Evolutionary conservation across 1,284 basidiomycete genomes (phyloP), one percentile per base, ranked within the genome.

Genomic region (Golubevia sp.): DNA sequence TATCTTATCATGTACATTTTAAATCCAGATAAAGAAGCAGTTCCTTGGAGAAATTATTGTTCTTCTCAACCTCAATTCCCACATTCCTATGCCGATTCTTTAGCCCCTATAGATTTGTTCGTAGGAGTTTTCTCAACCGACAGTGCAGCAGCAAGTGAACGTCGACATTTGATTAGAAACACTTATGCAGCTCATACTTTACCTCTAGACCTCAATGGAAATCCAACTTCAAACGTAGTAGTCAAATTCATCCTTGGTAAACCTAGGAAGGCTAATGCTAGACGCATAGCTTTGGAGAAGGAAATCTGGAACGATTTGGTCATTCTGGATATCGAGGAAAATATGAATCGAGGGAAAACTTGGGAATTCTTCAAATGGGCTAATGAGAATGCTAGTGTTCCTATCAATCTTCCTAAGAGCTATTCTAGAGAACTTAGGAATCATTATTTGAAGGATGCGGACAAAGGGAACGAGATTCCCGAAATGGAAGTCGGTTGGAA

Each of bases 11-110:
- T 94, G 81, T 91, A 96, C 84, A 88, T 95, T 68, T 89, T 97
- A 78, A 95, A 97, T 82, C 93, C 94, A 53, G 96, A 99, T 87
- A 97, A 97, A 84, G 91, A 92, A 62, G 91, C 93, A 15, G 85
- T 96, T 27, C 94, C 95, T 51, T 99, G 94, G 94, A 89, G 94
- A 70, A 89, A 90, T 25, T 96, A 96, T 83, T 98, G 96, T 84
- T 88, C 91, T 58, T 85, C 89, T 66, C 83, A 85, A 62, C 78
- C 79, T 0, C 64, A 79, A 2, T 86, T 86, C 64, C 84, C 84
- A 3, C 84, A 86, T 72, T 73, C 75, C 2, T 77, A 84, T 25
- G 84, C 84, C 27, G 91, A 94, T 66, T 83, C 87, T 0, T 85
- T 97, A n/a, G 88, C 92, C 1, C 97, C 96, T 11, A 92, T 91